Conservation (phyloP, 108 stramenopile genomes). For the Skeletonema costatum region DNA sequence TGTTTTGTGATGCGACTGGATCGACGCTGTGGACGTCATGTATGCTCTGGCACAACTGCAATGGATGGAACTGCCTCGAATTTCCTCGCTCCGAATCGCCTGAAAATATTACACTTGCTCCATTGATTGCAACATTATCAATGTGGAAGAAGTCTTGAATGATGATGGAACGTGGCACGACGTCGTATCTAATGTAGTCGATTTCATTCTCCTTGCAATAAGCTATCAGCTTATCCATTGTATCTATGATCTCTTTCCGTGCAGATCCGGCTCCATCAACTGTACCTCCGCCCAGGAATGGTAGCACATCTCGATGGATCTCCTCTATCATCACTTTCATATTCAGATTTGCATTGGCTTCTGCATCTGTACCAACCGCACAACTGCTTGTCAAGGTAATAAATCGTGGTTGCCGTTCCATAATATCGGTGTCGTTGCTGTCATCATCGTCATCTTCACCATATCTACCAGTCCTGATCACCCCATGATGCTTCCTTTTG, state of each 20-base stretch:
- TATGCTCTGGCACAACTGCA: not conserved
- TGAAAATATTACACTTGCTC: not conserved
- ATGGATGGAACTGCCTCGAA: conserved; percentile 1
- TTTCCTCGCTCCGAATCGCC: not conserved
- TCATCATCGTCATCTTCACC: not conserved
- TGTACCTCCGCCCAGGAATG: not conserved
- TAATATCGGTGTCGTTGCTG: not conserved
- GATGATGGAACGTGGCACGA: not conserved
- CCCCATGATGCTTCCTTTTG: not conserved
- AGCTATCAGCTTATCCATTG: not conserved
- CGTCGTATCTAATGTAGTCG: not conserved
- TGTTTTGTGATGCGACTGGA: not conserved
- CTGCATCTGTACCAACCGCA: conserved; percentile 1
- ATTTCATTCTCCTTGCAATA: no score
- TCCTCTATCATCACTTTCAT: not conserved
- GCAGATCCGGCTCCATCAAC: not conserved
- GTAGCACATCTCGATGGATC: not conserved
- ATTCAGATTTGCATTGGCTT: conserved; percentile 2
- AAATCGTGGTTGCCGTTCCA: not conserved
- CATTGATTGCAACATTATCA: conserved; percentile 3
- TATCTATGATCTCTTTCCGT: not conserved
- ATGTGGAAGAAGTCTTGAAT: conserved; percentile 8
- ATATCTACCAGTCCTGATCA: not conserved
- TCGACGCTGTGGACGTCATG: not conserved
- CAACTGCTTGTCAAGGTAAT: not conserved